Conservation (phyloP, 345 rosid genomes). For the Populus euphratica region DNA sequence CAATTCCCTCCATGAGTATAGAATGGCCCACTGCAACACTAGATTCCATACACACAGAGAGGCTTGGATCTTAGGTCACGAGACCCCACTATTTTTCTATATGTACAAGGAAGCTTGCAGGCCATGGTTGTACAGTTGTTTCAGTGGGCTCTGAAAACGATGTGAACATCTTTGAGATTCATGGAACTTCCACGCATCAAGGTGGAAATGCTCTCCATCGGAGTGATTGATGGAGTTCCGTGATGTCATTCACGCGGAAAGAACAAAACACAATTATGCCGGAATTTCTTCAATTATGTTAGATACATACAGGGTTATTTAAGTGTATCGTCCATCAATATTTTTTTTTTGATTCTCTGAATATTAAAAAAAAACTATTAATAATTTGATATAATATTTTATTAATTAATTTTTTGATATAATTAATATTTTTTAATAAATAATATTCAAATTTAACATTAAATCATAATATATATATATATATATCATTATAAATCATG, state of each 20-base stretch:
- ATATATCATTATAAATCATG: fast-evolving
- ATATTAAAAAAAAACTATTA: no score
- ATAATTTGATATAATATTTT: fast-evolving
- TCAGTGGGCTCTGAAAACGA: not conserved
- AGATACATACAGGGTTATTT: no score
- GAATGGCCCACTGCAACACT: not conserved
- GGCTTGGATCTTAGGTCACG: not conserved
- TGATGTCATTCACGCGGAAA: no score
- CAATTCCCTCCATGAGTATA: not conserved
- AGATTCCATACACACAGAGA: conserved; percentile 6
- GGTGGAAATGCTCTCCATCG: no score
- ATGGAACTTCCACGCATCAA: not conserved
- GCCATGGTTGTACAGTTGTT: not conserved
- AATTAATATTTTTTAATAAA: no score
- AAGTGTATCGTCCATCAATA: fast-evolving
- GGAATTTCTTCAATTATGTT: no score
- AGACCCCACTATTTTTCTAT: conserved; percentile 2
- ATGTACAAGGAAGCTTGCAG: not conserved
- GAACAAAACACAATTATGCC: no score
- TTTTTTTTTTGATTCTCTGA: fast-evolving
- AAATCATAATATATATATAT: no score
- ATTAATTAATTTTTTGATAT: fast-evolving
- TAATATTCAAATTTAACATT: no score
- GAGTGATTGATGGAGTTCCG: no score
- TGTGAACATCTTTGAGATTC: not conserved